These are phyloP conservation scores for Ceratocystis smalleyi DNA, from an alignment of 2,329 filamentous ascomycete species.

Conservation along the genomic window DNA sequence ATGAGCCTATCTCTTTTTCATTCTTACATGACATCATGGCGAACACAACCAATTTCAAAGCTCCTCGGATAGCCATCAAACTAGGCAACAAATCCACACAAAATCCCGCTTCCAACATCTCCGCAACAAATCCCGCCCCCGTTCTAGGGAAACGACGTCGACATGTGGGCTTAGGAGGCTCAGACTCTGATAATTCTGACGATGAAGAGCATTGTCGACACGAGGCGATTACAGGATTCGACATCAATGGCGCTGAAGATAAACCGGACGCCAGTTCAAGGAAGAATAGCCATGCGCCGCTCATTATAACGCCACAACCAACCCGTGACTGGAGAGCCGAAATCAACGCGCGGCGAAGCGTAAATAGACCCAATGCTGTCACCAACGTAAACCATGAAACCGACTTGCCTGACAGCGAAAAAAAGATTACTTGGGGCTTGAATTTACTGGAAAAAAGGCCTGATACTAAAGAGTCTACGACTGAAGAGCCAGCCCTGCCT, in stretches of 20 bases:
- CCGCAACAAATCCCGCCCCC: constrained; percentile 8
- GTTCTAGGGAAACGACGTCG: constrained; percentile 17
- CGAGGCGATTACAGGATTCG: constrained; percentile 15
- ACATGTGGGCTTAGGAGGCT: constrained; percentile 13
- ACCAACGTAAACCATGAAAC: neutral
- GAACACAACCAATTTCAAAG: constrained; percentile 7
- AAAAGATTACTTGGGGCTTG: constrained; percentile 41
- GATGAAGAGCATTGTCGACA: constrained; percentile 9
- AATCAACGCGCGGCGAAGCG: constrained; percentile 11
- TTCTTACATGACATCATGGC: constrained; percentile 9
- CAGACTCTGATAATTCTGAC: constrained; percentile 17
- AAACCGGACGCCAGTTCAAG: neutral
- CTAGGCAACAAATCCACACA: constrained; percentile 12
- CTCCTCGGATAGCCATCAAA: constrained; percentile 18
- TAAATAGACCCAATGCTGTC: neutral
- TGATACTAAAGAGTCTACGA: neutral
- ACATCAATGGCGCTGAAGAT: neutral
- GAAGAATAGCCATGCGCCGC: constrained; percentile 8
- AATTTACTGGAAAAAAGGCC: constrained; percentile 16
- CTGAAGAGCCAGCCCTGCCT: neutral
- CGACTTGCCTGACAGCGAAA: constrained; percentile 30
- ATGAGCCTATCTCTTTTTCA: neutral
- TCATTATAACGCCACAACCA: constrained; percentile 16
- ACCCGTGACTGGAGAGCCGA: constrained; percentile 15
- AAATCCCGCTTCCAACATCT: constrained; percentile 3